Evolutionary conservation across 441 rosid genomes (phyloP), one percentile per base, ranked within the genome.

Genomic region (Erodium moschatum): DNA sequence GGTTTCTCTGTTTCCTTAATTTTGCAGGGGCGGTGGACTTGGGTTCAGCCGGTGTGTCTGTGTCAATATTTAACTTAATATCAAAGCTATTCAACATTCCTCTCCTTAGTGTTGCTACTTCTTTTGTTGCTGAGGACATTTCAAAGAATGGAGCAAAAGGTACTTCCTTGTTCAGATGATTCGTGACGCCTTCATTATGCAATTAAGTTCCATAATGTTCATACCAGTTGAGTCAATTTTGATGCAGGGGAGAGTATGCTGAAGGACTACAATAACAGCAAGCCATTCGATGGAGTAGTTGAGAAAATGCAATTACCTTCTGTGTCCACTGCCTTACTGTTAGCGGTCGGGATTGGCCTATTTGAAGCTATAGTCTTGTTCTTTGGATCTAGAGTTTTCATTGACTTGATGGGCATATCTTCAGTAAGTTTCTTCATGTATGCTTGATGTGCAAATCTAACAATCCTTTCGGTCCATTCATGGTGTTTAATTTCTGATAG

Each of bases 21-120:
- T 76, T 13, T 72, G 61, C 79, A 93, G 97, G 97, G 75, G 81
- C 91, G 19, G 83, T 91, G 70, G 89, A 91, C 83, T 79, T 93
- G 83, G 97, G 89, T 74, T 88, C 96, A 0, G 93, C 97, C 21
- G 98, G 89, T 42, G 86, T 89, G 71, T 85, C 96, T 64, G 80
- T 86, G 70, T 74, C 91, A 3, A 81, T 93, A 56, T 93, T 93
- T 74, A 93, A 91, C 78, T 83, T 84, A 66, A 76, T 93, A 77
- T 93, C 97, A 35, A 93, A 91, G 87, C 85, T 93, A 66, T 87
- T 93, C 77, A 93, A 93, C 72, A 81, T 91, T 77, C 96, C 98
- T 29, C 96, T 91, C 67, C 92, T 89, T 61, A 91, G 97, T 70
- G 90, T 93, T 68, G 84, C 95, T 8, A 93, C 98, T 71, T 93